Conservation (phyloP, 805 yeast genomes). For the Priceomyces castillae region DNA sequence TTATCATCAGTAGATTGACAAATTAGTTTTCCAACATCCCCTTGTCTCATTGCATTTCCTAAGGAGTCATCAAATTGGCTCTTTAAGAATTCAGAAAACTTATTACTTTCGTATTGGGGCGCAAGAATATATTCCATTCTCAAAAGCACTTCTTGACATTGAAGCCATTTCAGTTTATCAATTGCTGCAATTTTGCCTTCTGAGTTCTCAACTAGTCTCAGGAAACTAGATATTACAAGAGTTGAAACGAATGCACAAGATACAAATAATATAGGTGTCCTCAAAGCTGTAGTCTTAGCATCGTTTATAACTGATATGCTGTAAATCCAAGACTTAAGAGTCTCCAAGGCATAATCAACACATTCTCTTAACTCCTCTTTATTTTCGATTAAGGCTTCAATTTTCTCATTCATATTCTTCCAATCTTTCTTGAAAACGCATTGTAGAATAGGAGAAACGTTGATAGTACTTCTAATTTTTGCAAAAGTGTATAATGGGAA, state of each 20-base stretch:
- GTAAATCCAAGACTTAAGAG: constrained; percentile 69
- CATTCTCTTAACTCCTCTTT: constrained; percentile 66
- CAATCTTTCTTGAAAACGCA: constrained; percentile 66
- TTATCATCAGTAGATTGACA: constrained; percentile 37
- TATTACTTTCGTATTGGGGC: constrained; percentile 48
- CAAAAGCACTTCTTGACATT: constrained; percentile 57
- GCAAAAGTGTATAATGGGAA: constrained; percentile 67
- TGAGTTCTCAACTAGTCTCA: constrained; percentile 49
- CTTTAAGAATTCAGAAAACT: constrained; percentile 57
- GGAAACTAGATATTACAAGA: constrained; percentile 60
- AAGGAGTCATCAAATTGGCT: constrained; percentile 33
- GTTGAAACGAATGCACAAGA: constrained; percentile 67
- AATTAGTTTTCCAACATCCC: constrained; percentile 50
- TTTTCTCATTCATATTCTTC: constrained; percentile 57
- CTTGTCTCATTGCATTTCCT: constrained; percentile 17
- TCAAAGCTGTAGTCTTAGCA: constrained; percentile 61
- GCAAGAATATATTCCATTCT: constrained; percentile 59
- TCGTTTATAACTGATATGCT: constrained; percentile 64
- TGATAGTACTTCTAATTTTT: constrained; percentile 61
- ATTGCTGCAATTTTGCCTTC: constrained; percentile 33
- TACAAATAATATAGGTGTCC: constrained; percentile 75
- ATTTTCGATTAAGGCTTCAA: constrained; percentile 48
- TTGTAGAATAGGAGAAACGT: constrained; percentile 58
- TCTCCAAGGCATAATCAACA: constrained; percentile 53
- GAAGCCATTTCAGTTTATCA: constrained; percentile 61